These are phyloP conservation scores for Drechslerella coelobrocha DNA, from an alignment of 2,329 filamentous ascomycete species.

Conservation along the genomic window DNA sequence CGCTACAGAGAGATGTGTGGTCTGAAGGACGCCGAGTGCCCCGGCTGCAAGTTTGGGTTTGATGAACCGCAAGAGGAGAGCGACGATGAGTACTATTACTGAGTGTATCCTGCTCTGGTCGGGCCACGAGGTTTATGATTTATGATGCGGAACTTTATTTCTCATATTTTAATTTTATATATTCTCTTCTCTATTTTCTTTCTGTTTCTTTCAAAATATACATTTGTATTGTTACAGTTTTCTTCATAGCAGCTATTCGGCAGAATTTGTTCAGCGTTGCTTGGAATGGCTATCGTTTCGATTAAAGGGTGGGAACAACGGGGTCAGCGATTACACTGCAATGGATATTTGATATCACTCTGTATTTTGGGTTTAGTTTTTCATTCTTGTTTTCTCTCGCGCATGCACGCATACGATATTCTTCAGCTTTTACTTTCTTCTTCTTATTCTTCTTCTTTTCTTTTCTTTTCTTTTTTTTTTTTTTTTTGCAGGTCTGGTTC, in stretches of 20 bases:
- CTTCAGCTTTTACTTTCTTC: conserved; percentile 3
- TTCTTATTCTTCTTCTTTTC: background rate
- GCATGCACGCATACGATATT: conserved; percentile 10
- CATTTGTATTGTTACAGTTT: too few relatives aligned
- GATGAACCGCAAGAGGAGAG: conserved; percentile 36
- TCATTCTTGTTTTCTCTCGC: too few relatives aligned
- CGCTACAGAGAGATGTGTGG: conserved; percentile 46
- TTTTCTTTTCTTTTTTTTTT: conserved; percentile 1
- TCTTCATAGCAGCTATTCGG: too few relatives aligned
- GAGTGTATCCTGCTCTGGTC: background rate
- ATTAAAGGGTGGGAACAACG: too few relatives aligned
- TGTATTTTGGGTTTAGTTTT: conserved; percentile 2
- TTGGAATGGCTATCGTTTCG: too few relatives aligned
- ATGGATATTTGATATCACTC: too few relatives aligned
- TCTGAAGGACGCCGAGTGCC: conserved; percentile 38
- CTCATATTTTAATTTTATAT: background rate
- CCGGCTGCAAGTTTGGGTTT: conserved; percentile 45
- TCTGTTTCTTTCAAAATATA: background rate
- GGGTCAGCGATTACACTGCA: too few relatives aligned
- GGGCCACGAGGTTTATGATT: conserved; percentile 4
- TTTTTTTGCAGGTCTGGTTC: conserved; percentile 3
- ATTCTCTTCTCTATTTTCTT: background rate
- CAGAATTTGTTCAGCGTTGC: too few relatives aligned
- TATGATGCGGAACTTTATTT: background rate
- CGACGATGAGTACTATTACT: conserved; percentile 40